Evolutionary conservation across 2,329 filamentous ascomycete species (phyloP), one percentile per base, ranked within the genome.

Genomic region (Fusarium brachygibbosum): DNA sequence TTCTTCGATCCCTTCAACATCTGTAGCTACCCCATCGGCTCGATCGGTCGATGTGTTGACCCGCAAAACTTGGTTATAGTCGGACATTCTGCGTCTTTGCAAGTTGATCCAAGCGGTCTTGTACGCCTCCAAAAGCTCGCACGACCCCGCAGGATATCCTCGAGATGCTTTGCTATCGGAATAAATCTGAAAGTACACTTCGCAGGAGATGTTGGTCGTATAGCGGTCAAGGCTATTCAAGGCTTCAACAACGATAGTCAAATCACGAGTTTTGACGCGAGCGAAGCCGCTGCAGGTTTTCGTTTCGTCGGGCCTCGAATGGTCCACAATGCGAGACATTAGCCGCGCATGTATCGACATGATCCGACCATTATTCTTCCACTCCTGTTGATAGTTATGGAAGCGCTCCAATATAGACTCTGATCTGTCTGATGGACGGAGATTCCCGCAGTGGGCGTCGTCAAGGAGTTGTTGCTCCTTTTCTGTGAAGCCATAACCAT

Each of bases 41-140:
- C 3, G 37, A 3, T 5, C 3, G 1, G 4, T 2, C 4, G 17
- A 5, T 19, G 7, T 5, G 4, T 13, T 8, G 3, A 2, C 2
- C 11, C 12, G 13, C 19, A 13, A 3, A 9, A 32, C 21, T 4
- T 34, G 9, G 12, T 11, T 13, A 28, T 12, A 6, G 1, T 21
- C 21, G 0, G 9, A 10, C 3, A 21, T 6, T 10, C 2, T 37
- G 0, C 17, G 25, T 23, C 31, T 40, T 31, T 60, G 0, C 6
- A 52, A 3, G 11, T 28, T 60, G 17, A 52, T 17, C 44, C 58
- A 61, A 13, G 3, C 29, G 17, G 14, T 5, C 6, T 51, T 44
- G 9, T 60, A 61, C 13, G 2, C 44, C 14, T 52, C 35, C 2
- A 32, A 9, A 7, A 61, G n/a, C 13, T 25, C 58, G 0, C 10